phyloP scores from a whole-genome alignment of 2,329 filamentous ascomycete species.

The Hypoxylon sp. region DNA sequence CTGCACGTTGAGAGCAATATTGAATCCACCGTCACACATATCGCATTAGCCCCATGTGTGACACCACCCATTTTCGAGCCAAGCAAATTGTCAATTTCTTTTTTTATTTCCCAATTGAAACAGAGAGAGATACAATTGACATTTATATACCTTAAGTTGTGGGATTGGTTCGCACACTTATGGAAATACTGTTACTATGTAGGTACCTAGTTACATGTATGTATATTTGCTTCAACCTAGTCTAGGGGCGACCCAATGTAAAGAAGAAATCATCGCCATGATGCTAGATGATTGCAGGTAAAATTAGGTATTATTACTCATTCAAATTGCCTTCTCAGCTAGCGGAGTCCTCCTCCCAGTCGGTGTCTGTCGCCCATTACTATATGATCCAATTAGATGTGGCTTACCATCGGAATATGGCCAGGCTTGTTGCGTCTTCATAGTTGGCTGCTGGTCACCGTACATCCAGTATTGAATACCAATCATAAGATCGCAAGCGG shows the following conservation, averaged over 20 bases:
- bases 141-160: background rate
- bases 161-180: slow-evolving; percentile 1
- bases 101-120: slow-evolving; percentile 1
- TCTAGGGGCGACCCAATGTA: background rate
- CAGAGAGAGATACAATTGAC: background rate
- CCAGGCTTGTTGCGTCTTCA: slow-evolving; percentile 50
- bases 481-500: slow-evolving; percentile 80
- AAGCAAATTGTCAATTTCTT: slow-evolving; percentile 1
- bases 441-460: slow-evolving; percentile 64
- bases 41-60: slow-evolving; percentile 24
- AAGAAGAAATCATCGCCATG: background rate
- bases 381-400: slow-evolving; percentile 51
- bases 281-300: slow-evolving; percentile 8
- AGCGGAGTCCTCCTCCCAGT: slow-evolving; percentile 59
- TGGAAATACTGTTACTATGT: slow-evolving; percentile 4
- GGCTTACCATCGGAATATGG: slow-evolving; percentile 52
- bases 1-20: slow-evolving; percentile 17
- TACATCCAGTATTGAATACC: slow-evolving; percentile 83
- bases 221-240: background rate
- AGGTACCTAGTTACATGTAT: background rate
- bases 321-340: slow-evolving; percentile 54
- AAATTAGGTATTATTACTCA: slow-evolving; percentile 32
- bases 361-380: slow-evolving; percentile 58
- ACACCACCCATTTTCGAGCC: slow-evolving; percentile 9
- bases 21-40: slow-evolving; percentile 6